Evolutionary conservation across 23 red algal species (phyloP), one percentile per base, ranked within the genome.

Genomic region (Gracilaria domingensis): DNA sequence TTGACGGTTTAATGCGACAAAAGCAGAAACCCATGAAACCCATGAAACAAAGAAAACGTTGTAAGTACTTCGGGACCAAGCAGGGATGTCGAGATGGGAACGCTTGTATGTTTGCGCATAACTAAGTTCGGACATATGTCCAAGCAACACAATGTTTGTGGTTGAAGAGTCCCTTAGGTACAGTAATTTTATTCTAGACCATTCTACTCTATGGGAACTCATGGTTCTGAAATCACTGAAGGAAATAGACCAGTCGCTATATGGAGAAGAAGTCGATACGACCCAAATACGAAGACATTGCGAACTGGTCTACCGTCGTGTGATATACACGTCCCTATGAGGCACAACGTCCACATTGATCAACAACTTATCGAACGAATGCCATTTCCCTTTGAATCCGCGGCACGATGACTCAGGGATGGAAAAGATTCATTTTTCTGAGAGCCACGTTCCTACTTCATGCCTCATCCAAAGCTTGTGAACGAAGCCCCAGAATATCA

Each of bases 41-140:
- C 0, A 45, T 74, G 35, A 90, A 90, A 50, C 73, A 90, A 53
- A 64, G 87, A 58, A 90, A 90, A 75, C 71, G 64, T 79, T 90
- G 87, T 47, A 90, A 90, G 76, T 90, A 90, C 44, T 90, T 90
- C 81, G 87, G 87, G 18, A 90, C 87, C 0, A 90, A 90, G 60
- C 87, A 90, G 49, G 87, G 87, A 80, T 90, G 87, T 54, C 70
- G 87, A 34, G 87, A 90, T 69, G 87, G 87, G 32, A 79, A 64
- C 13, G 66, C 87, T 49, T 90, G 87, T 57, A 79, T 90, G 87
- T 90, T 90, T 67, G 87, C 87, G 30, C 87, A 90, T 74, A 90
- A 88, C 34, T 88, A 75, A 88, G 13, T 37, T n/a, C n/a, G n/a
- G n/a, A 6, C 33, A 20, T 66, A 29, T 25, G 13, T 32, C 30